Evolutionary conservation across 1,284 basidiomycete species (phyloP), one percentile per base, ranked within the genome.

Genomic region (Trichosporon asahii): DNA sequence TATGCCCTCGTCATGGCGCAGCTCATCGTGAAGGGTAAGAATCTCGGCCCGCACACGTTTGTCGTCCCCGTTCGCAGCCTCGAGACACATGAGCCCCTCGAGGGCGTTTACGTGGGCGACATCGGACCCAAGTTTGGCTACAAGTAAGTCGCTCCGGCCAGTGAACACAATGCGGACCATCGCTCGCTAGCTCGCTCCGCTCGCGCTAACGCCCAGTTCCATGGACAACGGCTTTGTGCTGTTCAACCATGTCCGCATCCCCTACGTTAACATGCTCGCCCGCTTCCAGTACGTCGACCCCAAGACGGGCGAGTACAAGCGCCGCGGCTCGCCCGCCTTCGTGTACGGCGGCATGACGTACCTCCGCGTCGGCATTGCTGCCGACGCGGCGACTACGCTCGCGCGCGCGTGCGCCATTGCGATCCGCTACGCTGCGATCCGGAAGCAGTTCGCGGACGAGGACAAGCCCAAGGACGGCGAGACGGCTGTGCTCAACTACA

Each of bases 41-140:
- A 78, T 70, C 81, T 86, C 76, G 87, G 87, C 18, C 85, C 85
- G 31, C 87, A 88, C 83, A 88, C 86, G 2, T 88, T 88, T 76
- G 84, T 88, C 63, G 86, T 86, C 1, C 86, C 86, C 69, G 78
- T 88, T 21, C 80, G 87, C 64, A 85, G 87, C 77, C 82, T 84
- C 55, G 83, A 86, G 81, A 84, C 84, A n/a, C 86, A 85, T 75
- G 74, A 76, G 7, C 75, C 85, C 9, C 74, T 85, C 35, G 85
- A 86, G 9, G 86, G 86, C 53, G 82, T 88, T 70, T 86, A 83
- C 66, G 86, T 88, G 67, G 87, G 87, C 7, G 87, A 88, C 78
- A 86, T 88, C 68, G 86, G 87, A 25, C 86, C 86, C 75, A 87
- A 87, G 82, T 86, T 87, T 85, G 86, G 87, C 29, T 78, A 85